These are phyloP conservation scores for Leptographium wingfieldii DNA, from an alignment of 2,329 filamentous ascomycete genomes.

Conservation along the genomic window DNA sequence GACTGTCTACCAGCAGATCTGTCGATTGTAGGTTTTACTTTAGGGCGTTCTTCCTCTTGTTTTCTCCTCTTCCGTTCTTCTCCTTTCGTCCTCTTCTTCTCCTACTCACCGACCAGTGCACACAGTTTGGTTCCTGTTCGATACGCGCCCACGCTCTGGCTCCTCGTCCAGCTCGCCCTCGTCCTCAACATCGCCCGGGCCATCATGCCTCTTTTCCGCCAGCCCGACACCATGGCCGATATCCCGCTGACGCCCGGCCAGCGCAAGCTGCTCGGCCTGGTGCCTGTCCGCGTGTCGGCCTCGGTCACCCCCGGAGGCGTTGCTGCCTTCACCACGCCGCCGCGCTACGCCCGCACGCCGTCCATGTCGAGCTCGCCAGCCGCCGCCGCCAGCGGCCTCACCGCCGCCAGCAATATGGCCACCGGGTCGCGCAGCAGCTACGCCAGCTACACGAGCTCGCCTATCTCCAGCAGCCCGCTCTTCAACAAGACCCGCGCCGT, in stretches of 20 bases:
- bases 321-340: slow-evolving; percentile 71
- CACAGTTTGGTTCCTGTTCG: slow-evolving; percentile 17
- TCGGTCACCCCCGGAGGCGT: slow-evolving; percentile 55
- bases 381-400: slow-evolving; percentile 23
- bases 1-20: slow-evolving; percentile 21
- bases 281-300: slow-evolving; percentile 39
- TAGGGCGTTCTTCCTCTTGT: not conserved
- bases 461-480: slow-evolving; percentile 41
- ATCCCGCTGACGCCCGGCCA: slow-evolving; percentile 87
- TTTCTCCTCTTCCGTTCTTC: not conserved
- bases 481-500: slow-evolving; percentile 52
- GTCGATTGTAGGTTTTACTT: slow-evolving; percentile 22
- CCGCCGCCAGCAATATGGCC: slow-evolving; percentile 16
- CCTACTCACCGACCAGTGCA: slow-evolving; percentile 16
- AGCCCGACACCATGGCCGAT: slow-evolving; percentile 68
- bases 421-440: slow-evolving; percentile 16
- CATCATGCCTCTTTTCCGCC: slow-evolving; percentile 57
- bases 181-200: slow-evolving; percentile 60
- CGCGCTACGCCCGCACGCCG: slow-evolving; percentile 68
- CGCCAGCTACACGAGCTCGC: slow-evolving; percentile 25
- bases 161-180: slow-evolving; percentile 41
- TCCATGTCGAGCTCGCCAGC: slow-evolving; percentile 50
- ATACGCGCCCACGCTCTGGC: slow-evolving; percentile 32
- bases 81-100: not conserved
- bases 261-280: slow-evolving; percentile 70